phyloP scores from a whole-genome alignment of 192 early-diverging fungal genomes.

The Lobosporangium transversale region DNA sequence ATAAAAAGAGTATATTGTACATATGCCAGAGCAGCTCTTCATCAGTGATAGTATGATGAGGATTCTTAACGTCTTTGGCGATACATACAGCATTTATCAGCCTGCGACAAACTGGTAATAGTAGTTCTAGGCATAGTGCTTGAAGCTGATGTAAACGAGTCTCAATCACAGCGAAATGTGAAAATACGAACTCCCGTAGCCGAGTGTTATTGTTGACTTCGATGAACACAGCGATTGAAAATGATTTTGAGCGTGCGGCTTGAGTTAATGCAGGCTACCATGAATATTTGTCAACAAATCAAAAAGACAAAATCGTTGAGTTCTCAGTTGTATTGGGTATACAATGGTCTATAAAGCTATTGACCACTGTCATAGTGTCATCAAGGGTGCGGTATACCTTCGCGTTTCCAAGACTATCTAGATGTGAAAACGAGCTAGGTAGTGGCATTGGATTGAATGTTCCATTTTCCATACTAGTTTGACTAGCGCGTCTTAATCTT shows the following conservation, averaged over 20 bases:
- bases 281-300: too few relatives aligned
- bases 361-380: too few relatives aligned
- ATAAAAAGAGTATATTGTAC: too few relatives aligned
- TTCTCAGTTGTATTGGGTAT: too few relatives aligned
- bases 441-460: conserved; percentile 64
- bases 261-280: conserved; percentile 48
- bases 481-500: conserved; percentile 58
- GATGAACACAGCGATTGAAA: conserved; percentile 63
- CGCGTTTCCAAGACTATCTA: conserved; percentile 38
- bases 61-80: not conserved
- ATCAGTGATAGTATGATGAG: not conserved
- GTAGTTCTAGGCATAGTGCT: conserved; percentile 53
- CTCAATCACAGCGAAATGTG: conserved; percentile 68
- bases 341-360: too few relatives aligned
- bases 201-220: conserved; percentile 56
- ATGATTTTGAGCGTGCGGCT: conserved; percentile 59
- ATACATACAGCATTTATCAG: conserved; percentile 34
- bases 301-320: too few relatives aligned
- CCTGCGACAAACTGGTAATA: conserved; percentile 44
- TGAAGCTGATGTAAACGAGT: conserved; percentile 65
- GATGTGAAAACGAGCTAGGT: conserved; percentile 53
- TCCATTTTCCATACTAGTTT: conserved; percentile 67
- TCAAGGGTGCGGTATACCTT: conserved; percentile 8
- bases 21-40: too few relatives aligned
- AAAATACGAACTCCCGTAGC: conserved; percentile 64